phyloP scores from a whole-genome alignment of 208 protist species.

The Novymonas esmeraldas region DNA sequence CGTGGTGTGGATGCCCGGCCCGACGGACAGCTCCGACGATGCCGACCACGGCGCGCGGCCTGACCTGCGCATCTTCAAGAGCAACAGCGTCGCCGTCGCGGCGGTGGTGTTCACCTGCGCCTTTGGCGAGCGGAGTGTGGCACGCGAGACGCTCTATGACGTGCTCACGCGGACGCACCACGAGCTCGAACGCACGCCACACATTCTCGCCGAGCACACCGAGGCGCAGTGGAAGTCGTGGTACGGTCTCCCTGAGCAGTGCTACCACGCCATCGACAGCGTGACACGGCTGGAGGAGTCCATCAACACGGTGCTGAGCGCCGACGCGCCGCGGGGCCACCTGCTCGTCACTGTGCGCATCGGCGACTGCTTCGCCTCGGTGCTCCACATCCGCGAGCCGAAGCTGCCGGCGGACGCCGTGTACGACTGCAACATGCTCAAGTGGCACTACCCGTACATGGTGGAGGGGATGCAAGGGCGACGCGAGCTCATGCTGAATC shows the following conservation, averaged over 20 bases:
- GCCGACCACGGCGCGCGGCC: constrained; percentile 26
- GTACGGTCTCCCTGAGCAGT: constrained; percentile 59
- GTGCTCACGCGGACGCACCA: constrained; percentile 35
- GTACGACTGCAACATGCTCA: constrained; percentile 86
- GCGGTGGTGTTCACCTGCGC: constrained; percentile 82
- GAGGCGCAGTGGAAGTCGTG: constrained; percentile 72
- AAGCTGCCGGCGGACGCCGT: constrained; percentile 68
- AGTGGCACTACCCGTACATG: constrained; percentile 86
- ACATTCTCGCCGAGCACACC: constrained; percentile 48
- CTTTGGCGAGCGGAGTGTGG: constrained; percentile 57
- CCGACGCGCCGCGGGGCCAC: constrained; percentile 63
- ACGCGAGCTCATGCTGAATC: constrained; percentile 76
- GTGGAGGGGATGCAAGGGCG: constrained; percentile 66
- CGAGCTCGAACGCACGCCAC: constrained; percentile 39
- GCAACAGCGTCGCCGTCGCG: constrained; percentile 83
- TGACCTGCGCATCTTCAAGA: constrained; percentile 75
- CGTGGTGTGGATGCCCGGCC: constrained; percentile 73
- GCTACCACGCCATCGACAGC: constrained; percentile 68
- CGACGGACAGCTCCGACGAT: constrained; percentile 29
- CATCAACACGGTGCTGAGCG: constrained; percentile 64
- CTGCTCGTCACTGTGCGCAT: constrained; percentile 87
- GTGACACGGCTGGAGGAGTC: constrained; percentile 76
- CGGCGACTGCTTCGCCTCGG: constrained; percentile 78
- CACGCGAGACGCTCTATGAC: constrained; percentile 73
- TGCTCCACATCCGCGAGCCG: constrained; percentile 78